Percentiles rank a stretch among this genome's conserved stretches.
Evolutionary conservation across 371 early-diverging fungal genomes (phyloP).

Genomic region (Apophysomyces trapeziformis): DNA sequence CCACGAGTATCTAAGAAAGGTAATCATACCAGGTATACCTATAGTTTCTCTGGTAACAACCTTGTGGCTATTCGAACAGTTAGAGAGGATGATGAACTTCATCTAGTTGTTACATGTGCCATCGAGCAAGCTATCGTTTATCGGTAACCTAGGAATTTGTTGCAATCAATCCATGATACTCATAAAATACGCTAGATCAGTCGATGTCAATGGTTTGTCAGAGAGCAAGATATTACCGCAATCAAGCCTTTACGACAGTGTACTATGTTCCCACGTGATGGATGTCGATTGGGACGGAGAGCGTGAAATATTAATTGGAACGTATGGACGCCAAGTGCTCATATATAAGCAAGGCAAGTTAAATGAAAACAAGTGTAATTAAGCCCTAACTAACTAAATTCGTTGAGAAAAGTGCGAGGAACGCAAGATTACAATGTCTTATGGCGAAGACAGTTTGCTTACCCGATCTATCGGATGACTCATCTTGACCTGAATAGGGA

Average conservation of each 20-base stretch:
- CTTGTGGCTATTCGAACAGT: conserved; percentile 14
- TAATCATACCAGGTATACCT: conserved; percentile 19
- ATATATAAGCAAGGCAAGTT: conserved; percentile 67
- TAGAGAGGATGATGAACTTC: conserved; percentile 40
- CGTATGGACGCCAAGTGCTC: conserved; percentile 73
- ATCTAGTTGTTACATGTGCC: conserved; percentile 66
- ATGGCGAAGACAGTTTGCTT: conserved; percentile 73
- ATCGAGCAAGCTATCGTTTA: conserved; percentile 67
- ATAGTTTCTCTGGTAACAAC: conserved; percentile 7
- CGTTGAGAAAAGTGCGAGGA: conserved; percentile 29
- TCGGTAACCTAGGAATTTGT: conserved; percentile 33
- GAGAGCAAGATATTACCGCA: conserved; percentile 53
- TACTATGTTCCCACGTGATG: conserved; percentile 71
- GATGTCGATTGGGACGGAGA: conserved; percentile 79
- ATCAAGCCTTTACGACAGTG: conserved; percentile 66
- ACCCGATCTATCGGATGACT: conserved; percentile 71
- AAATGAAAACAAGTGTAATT: neutral
- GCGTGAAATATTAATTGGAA: conserved; percentile 73
- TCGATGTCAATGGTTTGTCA: conserved; percentile 47
- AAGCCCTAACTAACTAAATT: neutral
- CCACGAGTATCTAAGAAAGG: conserved; percentile 49
- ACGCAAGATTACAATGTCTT: conserved; percentile 59
- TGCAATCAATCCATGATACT: neutral
- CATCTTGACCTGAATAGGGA: conserved; percentile 74
- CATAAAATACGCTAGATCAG: conserved; percentile 28